Evolutionary conservation across 805 yeast species (phyloP), one percentile per base, ranked within the genome.

Genomic region (Yarrowia deformans): DNA sequence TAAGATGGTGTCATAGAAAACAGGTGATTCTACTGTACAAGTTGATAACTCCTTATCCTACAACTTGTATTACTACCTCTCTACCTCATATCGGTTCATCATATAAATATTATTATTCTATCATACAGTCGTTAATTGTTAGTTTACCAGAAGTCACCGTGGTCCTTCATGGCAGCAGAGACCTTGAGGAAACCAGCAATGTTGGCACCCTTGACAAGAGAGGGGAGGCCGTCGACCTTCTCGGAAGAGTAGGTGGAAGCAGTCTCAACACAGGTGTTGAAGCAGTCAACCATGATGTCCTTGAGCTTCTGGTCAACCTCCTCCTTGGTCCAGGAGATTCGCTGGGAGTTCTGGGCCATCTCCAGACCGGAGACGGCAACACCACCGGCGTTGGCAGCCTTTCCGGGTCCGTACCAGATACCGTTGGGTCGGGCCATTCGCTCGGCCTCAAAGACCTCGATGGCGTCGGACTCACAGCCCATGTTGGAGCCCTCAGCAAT

Each of bases 371-470:
- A 92, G 70, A 93, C 98, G 70, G 97, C 97, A 76, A 94, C 99
- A 88, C 99, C 99, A 84, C 98, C 99, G 84, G 96, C 90, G 88
- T 94, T 94, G 78, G 98, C 94, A 75, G 98, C 98, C 88, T 94
- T 94, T 83, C 98, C 98, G 80, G 98, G 98, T 77, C 97, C 98
- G 84, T 93, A 94, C 99, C 99, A 94, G 82, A 93, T 91, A 72
- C 87, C 83, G 58, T 77, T 73, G 63, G 76, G 72, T 18, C 72
- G 54, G 19, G 64, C 32, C 45, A 71, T 67, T 50, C 84, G 79
- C 75, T 80, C 81, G 70, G 83, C 74, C 87, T 94, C 99, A 77
- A 93, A 94, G 72, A 91, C 93, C 74, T 89, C 92, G 75, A 94
- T 92, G 75, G 99, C 99, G 81, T 94, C 98, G 83, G 90, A 90